A percentile compares a stretch with the other conserved stretches of the same genome.
Evolutionary conservation across 768 basidiomycete species (phyloP).

Genomic region (Mycena metata): DNA sequence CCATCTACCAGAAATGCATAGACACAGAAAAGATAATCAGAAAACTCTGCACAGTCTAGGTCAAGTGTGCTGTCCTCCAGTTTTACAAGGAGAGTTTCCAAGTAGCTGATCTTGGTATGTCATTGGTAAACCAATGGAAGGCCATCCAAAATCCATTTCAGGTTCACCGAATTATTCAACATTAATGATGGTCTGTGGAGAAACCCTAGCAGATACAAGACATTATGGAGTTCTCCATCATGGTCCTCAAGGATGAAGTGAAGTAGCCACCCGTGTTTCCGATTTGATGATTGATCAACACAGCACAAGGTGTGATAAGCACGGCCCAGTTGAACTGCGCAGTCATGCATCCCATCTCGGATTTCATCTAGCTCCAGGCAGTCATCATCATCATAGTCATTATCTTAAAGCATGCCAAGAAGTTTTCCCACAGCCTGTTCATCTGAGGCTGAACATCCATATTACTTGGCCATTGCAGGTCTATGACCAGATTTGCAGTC

Average conservation of each 20-base stretch:
- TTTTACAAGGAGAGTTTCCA: background rate
- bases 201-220: background rate
- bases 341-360: background rate
- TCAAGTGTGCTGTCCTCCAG: background rate
- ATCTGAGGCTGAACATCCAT: background rate
- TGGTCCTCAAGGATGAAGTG: too few relatives aligned
- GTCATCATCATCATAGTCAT: background rate
- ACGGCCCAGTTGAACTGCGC: background rate
- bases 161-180: background rate
- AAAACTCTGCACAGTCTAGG: background rate
- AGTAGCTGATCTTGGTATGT: background rate
- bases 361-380: background rate
- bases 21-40: constrained; percentile 10
- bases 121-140: background rate
- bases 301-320: background rate
- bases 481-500: background rate
- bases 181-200: background rate
- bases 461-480: background rate
- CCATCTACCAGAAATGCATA: background rate
- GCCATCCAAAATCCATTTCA: background rate
- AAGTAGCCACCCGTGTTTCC: too few relatives aligned
- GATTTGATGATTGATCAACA: background rate
- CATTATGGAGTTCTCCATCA: background rate
- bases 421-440: background rate
- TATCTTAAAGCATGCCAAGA: background rate